phyloP scores from a whole-genome alignment of 768 basidiomycete genomes.

The Panaeolus cyanescens region DNA sequence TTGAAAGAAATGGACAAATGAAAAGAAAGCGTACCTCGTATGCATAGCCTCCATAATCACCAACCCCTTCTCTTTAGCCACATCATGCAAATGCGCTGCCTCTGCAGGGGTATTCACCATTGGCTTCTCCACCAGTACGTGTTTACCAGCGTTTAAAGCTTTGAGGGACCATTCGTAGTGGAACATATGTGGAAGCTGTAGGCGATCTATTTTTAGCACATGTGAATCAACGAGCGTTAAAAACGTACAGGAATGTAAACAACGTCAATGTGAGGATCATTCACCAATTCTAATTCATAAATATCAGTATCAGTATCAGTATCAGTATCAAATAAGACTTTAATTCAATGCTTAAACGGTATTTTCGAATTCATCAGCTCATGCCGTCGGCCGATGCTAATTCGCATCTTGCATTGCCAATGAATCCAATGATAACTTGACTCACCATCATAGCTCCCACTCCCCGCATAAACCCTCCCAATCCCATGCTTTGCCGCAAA shows the following conservation, averaged over 20 bases:
- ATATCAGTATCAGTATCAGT: background rate
- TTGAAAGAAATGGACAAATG: too few relatives aligned
- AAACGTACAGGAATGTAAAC: conserved; percentile 53
- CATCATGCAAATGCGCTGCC: conserved; percentile 45
- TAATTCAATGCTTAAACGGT: too few relatives aligned
- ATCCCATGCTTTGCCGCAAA: conserved; percentile 60
- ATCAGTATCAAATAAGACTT: too few relatives aligned
- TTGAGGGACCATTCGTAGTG: conserved; percentile 76
- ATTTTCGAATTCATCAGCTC: too few relatives aligned
- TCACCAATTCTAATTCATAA: conserved; percentile 28
- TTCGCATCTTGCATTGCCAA: background rate
- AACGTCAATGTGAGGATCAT: conserved; percentile 49
- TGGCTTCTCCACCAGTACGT: conserved; percentile 70
- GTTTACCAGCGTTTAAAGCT: conserved; percentile 65
- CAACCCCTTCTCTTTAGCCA: conserved; percentile 44
- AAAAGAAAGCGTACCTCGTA: conserved; percentile 43
- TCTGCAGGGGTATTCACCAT: conserved; percentile 47
- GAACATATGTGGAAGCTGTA: conserved; percentile 56
- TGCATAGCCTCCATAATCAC: conserved; percentile 66
- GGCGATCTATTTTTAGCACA: background rate
- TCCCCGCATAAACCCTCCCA: conserved; percentile 47
- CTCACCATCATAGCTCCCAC: background rate
- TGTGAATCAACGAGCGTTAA: background rate
- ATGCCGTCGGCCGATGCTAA: too few relatives aligned
- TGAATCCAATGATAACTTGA: background rate